Base-by-base conservation (phyloP, 306 rosid species). In the Ormosia semicastrata region DNA sequence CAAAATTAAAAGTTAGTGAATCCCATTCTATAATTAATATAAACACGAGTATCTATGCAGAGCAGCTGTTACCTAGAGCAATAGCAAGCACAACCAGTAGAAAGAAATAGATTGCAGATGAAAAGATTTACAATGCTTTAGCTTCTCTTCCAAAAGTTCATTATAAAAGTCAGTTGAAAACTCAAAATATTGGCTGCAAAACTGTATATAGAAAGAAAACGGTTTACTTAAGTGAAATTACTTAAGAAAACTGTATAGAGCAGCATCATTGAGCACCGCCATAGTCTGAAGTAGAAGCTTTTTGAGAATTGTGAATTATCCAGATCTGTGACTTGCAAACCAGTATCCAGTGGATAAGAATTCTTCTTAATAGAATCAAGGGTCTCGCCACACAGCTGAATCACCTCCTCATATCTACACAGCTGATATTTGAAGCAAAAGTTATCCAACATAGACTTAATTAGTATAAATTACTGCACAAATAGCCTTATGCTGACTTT, bases 281-380 rank as follows among this genome's bases (percentile, higher is more conserved):
- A 95, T 9, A 95, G 17, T 85, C 89, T 89, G 83, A 92, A 93
- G 88, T 89, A 81, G 80, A 84, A 62, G 72, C 81, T 40, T 83
- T 90, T 80, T 43, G 88, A 75, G 47, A 86, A 77, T 71, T 86
- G 86, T 52, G 92, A 86, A 73, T 64, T 60, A 82, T 89, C 91
- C 74, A 80, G 47, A 78, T 73, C 85, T 11, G 80, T 72, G 84
- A 78, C 75, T 77, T 62, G 86, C 53, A 67, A 71, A 40, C 34
- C 79, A 62, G 81, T 68, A 77, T 83, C 86, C 3, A 69, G 17
- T 60, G 83, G 85, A 84, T 77, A 78, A 63, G 80, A 87, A 85
- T 95, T 95, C 84, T 89, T 92, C 89, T 95, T 98, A 39, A 97
- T 93, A 72, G 94, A 93, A 83, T 54, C 87, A 85, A 93, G 62